Percentiles rank a stretch among this genome's conserved stretches.
phyloP scores from a whole-genome alignment of 176 grass and related monocot species.

The Oryza nivara region DNA sequence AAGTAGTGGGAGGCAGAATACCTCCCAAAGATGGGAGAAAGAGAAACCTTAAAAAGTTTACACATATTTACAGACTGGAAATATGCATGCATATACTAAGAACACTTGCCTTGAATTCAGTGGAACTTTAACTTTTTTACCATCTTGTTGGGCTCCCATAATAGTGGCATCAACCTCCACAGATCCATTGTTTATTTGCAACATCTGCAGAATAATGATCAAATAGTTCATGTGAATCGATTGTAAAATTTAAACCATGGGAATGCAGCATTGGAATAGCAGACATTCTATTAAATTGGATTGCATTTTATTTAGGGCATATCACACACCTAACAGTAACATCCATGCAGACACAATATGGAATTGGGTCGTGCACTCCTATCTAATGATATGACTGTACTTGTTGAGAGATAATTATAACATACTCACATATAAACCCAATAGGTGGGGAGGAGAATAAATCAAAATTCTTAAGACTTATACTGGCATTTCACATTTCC shows the following conservation, averaged over 20 bases:
- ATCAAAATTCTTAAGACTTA: neutral
- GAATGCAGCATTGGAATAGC: slow-evolving; percentile 17
- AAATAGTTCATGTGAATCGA: slow-evolving; percentile 3
- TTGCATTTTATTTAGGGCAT: slow-evolving; percentile 21
- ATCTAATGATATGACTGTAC: neutral
- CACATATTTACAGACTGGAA: neutral
- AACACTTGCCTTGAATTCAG: slow-evolving; percentile 78
- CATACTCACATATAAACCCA: neutral
- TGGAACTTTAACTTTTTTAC: slow-evolving; percentile 91
- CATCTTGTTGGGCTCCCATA: slow-evolving; percentile 84
- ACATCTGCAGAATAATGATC: slow-evolving; percentile 59
- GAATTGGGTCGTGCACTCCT: neutral
- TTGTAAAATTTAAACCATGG: slow-evolving; percentile 12
- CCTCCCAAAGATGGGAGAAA: neutral
- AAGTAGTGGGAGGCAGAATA: neutral
- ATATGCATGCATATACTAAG: slow-evolving; percentile 20
- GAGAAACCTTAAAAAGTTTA: neutral
- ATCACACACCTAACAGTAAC: slow-evolving; percentile 7
- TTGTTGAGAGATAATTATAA: neutral
- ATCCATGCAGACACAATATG: slow-evolving; percentile 1
- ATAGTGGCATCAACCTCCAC: slow-evolving; percentile 88
- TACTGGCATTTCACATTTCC: neutral
- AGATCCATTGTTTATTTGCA: slow-evolving; percentile 88
- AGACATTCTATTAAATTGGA: slow-evolving; percentile 6
- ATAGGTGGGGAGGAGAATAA: slow-evolving; percentile 14